Conservation (phyloP, 139 green algal species). For the Chlamydomonas applanata region DNA sequence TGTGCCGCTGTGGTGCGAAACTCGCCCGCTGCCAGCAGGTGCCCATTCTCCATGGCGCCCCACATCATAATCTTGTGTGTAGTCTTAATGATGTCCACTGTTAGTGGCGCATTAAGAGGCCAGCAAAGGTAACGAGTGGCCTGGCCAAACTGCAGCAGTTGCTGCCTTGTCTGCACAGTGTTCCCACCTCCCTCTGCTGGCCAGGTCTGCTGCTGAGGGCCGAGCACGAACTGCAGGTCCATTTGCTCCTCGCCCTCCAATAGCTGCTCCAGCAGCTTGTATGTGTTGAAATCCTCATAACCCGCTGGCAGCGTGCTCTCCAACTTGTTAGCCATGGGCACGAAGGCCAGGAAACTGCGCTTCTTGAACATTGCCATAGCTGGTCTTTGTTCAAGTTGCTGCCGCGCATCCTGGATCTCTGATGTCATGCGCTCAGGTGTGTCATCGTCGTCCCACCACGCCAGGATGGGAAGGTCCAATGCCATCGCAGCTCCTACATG, state of each 20-base stretch:
- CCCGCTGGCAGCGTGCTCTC: constrained; percentile 19
- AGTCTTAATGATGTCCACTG: constrained; percentile 3
- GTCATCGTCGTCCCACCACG: constrained; percentile 16
- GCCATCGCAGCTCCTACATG: too few species aligned
- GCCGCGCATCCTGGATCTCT: not conserved
- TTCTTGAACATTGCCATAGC: constrained; percentile 21
- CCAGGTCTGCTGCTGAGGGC: constrained; percentile 6
- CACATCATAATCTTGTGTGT: constrained; percentile 25
- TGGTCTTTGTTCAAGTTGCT: not conserved
- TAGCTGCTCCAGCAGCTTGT: constrained; percentile 8
- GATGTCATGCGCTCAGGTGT: constrained; percentile 13
- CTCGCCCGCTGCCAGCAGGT: not conserved
- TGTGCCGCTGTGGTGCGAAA: constrained; percentile 1
- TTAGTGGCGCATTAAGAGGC: constrained; percentile 4
- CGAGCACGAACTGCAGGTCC: not conserved
- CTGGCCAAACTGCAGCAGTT: constrained; percentile 16
- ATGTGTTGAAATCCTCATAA: constrained; percentile 11
- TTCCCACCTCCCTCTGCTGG: constrained; percentile 15
- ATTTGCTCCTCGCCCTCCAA: not conserved
- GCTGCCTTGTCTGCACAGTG: constrained; percentile 8
- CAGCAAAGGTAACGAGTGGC: constrained; percentile 14
- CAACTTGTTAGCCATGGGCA: constrained; percentile 19
- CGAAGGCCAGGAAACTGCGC: constrained; percentile 13
- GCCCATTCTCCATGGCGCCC: constrained; percentile 12
- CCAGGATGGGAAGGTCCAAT: too few species aligned